A percentile compares a stretch with the other conserved stretches of the same genome.
Conservation (phyloP, 2,329 filamentous ascomycete genomes). For the Thermomyces lanuginosus region DNA sequence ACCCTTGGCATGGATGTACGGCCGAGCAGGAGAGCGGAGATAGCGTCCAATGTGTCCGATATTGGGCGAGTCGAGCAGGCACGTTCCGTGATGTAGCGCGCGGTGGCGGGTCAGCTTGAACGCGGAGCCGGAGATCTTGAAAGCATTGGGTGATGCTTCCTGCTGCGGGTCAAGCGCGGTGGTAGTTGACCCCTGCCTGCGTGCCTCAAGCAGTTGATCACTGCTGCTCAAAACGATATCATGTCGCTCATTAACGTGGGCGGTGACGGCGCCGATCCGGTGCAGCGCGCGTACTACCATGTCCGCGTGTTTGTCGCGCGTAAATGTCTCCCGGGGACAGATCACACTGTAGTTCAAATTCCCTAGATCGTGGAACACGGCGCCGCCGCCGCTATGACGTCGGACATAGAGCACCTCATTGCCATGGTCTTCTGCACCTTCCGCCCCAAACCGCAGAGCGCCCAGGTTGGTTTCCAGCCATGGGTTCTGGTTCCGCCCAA, state of each 20-base stretch:
- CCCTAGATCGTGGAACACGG: slow-evolving; percentile 83
- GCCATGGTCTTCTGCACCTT: slow-evolving; percentile 12
- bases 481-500: slow-evolving; percentile 94
- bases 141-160: slow-evolving; percentile 24
- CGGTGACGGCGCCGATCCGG: slow-evolving; percentile 29
- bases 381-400: slow-evolving; percentile 71
- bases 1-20: slow-evolving; percentile 62
- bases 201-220: slow-evolving; percentile 3
- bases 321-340: slow-evolving; percentile 58
- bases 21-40: slow-evolving; percentile 60
- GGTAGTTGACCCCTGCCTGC: slow-evolving; percentile 19
- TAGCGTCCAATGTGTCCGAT: slow-evolving; percentile 51
- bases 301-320: slow-evolving; percentile 71
- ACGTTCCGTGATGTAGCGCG: slow-evolving; percentile 85
- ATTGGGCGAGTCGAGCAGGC: slow-evolving; percentile 63
- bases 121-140: slow-evolving; percentile 84
- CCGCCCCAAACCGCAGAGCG: slow-evolving; percentile 42
- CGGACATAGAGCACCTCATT: slow-evolving; percentile 49
- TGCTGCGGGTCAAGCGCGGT: slow-evolving; percentile 28
- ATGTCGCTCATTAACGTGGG: slow-evolving; percentile 73
- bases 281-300: slow-evolving; percentile 81
- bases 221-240: slow-evolving; percentile 77
- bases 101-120: slow-evolving; percentile 77
- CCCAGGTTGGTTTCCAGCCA: slow-evolving; percentile 78
- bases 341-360: slow-evolving; percentile 95